Percentiles rank a stretch among this genome's conserved stretches.
Conservation (phyloP, 176 grass and related monocot species). For the Carex cristatella region DNA sequence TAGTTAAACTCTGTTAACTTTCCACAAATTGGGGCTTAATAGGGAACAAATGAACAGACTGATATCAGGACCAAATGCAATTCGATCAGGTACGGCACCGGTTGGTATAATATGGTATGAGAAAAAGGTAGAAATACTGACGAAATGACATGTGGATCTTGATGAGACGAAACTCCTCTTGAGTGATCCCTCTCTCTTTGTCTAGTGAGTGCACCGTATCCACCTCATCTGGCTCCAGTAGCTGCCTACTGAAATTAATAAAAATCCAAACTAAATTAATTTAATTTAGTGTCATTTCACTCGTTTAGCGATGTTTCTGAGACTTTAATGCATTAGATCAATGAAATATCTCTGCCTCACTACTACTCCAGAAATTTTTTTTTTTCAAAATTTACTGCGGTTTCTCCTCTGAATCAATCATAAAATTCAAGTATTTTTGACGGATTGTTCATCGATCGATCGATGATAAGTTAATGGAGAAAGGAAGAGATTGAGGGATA, state of each 20-base stretch:
- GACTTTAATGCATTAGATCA: neutral
- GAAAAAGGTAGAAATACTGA: slow-evolving; percentile 25
- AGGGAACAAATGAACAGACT: neutral
- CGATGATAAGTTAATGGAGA: neutral
- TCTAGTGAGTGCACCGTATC: slow-evolving; percentile 64
- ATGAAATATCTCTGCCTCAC: neutral
- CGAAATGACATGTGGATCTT: slow-evolving; percentile 95
- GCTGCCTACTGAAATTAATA: slow-evolving; percentile 59
- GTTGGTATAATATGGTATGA: neutral
- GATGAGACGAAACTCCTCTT: slow-evolving; percentile 80
- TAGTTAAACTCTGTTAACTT: neutral
- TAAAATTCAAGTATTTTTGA: neutral
- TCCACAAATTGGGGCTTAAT: neutral
- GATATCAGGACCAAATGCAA: neutral
- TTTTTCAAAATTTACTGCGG: neutral
- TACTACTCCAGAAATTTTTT: neutral
- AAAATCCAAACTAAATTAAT: neutral
- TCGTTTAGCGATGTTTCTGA: too few species aligned
- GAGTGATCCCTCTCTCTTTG: slow-evolving; percentile 77
- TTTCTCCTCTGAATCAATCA: neutral
- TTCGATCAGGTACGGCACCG: neutral
- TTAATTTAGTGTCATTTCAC: neutral
- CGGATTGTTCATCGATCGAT: neutral
- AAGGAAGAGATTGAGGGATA: neutral
- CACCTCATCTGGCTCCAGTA: slow-evolving; percentile 72